Evolutionary conservation across 139 green algal species (phyloP).

Genomic region (Micractinium conductrix): DNA sequence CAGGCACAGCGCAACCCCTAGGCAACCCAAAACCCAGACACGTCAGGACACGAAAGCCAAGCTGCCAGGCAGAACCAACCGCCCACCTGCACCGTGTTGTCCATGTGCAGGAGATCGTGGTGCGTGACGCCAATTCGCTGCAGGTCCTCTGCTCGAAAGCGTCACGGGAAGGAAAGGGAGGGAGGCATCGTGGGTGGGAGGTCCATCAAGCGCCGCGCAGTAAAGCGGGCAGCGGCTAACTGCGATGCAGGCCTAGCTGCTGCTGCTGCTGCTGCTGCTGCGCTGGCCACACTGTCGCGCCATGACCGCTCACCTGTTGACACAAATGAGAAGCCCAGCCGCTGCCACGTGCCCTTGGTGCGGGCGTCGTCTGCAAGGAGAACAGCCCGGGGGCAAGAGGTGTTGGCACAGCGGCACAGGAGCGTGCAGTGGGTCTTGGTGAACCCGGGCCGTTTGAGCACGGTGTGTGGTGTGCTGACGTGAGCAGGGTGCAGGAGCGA

Average conservation of each 20-base stretch:
- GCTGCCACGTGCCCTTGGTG: conserved; percentile 76
- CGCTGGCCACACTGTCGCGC: too few species aligned
- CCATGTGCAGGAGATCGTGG: conserved; percentile 91
- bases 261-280: too few species aligned
- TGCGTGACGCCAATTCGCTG: conserved; percentile 73
- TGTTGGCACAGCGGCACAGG: not conserved
- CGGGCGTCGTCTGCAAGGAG: conserved; percentile 53
- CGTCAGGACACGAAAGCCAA: not conserved
- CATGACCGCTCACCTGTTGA: too few species aligned
- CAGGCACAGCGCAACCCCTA: not conserved
- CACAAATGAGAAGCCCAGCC: conserved; percentile 84
- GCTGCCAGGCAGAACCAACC: not conserved
- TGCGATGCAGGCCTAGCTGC: too few species aligned
- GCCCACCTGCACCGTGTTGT: conserved; percentile 85
- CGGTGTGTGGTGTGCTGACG: too few species aligned
- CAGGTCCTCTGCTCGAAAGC: conserved; percentile 70
- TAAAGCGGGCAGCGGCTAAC: too few species aligned
- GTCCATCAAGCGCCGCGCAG: too few species aligned
- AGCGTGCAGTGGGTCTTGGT: too few species aligned
- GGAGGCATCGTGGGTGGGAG: too few species aligned
- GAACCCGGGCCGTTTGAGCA: too few species aligned
- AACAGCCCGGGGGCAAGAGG: not conserved
- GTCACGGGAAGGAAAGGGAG: too few species aligned
- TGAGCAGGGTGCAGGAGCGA: not conserved
- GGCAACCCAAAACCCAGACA: not conserved